Base-by-base conservation (phyloP, 331 rosid genomes). In the Malus hybrid region DNA sequence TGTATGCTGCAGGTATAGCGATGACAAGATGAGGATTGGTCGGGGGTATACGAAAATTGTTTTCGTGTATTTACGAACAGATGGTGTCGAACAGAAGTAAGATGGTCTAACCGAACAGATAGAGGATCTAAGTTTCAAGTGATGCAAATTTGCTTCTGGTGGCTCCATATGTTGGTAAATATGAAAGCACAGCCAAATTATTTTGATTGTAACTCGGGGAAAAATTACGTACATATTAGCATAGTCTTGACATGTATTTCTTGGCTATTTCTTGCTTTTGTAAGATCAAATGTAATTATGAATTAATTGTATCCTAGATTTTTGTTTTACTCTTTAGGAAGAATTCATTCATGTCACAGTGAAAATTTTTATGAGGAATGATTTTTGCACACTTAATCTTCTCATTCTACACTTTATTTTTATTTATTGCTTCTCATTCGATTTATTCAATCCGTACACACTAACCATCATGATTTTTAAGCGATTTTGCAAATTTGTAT, bases 21-120 rank as follows among this genome's bases (percentile, higher is more conserved):
- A 93, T 42, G 90, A 83, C 33, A 90, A 84, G 88, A 84, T 93
- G 78, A 90, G 95, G 84, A 85, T 93, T 27, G 85, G 84, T 42
- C 80, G 84, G 27, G 98, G 92, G 10, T 85, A 79, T 81, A 87
- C 82, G 28, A 78, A 82, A 28, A 81, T 88, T 76, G 36, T 86
- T 39, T 93, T 93, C 39, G 90, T 91, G 46, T 93, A 93, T 80
- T n/a, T 83, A 62, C 84, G 88, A 48, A 42, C 76, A 1, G 89
- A 79, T 67, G 78, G 84, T 57, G 56, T 72, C 19, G 81, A 75
- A 64, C 61, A 70, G 70, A 65, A 71, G 22, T 77, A 65, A 79
- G 67, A 48, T 61, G 72, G n/a, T 29, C 52, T 46, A 31, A 24
- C 18, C 13, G 27, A 36, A 20, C 66, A 14, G 66, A 55, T 54